Percentiles rank a stretch among this genome's conserved stretches.
phyloP scores from a whole-genome alignment of 257 asterid species.

The Agastache rugosa region DNA sequence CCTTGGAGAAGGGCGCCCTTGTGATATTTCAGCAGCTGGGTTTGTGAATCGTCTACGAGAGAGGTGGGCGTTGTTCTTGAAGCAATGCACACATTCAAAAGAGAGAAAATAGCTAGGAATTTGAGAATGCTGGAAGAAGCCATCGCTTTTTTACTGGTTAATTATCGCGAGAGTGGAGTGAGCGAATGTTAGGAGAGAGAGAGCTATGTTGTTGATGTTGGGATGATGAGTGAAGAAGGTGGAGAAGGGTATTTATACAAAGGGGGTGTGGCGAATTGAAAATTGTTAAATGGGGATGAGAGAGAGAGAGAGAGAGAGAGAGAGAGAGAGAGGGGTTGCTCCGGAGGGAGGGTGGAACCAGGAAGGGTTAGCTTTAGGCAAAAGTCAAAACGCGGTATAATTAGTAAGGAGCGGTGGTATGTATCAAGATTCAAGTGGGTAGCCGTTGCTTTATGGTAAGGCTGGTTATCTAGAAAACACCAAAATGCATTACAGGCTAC shows the following conservation, averaged over 20 bases:
- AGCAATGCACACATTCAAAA: constrained; percentile 32
- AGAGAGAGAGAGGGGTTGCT: neutral
- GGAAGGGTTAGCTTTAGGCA: neutral
- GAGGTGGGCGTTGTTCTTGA: constrained; percentile 22
- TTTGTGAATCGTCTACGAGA: constrained; percentile 24
- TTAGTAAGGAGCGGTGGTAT: neutral
- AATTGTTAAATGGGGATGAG: neutral
- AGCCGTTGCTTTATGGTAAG: constrained; percentile 15
- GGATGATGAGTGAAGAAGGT: neutral
- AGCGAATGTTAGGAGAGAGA: neutral
- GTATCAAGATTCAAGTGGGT: neutral
- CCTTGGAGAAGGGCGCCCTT: constrained; percentile 71
- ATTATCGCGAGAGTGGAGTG: neutral
- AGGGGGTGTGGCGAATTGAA: neutral
- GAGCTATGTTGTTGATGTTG: constrained; percentile 1
- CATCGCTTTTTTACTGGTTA: constrained; percentile 17
- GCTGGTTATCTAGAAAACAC: neutral
- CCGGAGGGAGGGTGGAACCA: too few relatives aligned
- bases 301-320: neutral
- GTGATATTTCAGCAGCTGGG: constrained; percentile 57
- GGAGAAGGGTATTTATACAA: constrained; percentile 23
- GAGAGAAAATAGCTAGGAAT: constrained; percentile 20
- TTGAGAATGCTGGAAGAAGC: constrained; percentile 30
- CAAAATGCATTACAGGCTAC: neutral
- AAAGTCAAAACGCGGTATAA: constrained; percentile 7